Evolutionary conservation across 305 asterid genomes (phyloP), one percentile per base, ranked within the genome.

Genomic region (Fraxinus angustifolia): DNA sequence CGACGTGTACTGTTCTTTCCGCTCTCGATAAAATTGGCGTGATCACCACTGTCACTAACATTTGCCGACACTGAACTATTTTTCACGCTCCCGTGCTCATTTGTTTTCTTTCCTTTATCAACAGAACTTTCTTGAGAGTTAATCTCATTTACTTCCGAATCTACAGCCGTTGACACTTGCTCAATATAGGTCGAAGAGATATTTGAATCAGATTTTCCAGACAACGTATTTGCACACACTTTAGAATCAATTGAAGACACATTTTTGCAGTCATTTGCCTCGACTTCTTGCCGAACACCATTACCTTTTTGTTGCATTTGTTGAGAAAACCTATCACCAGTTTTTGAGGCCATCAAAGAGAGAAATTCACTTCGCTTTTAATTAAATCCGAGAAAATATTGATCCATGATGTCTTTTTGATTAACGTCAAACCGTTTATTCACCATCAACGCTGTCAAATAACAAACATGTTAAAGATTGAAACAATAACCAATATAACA

Each of bases 1-100:
- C 92, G 76, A 80, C 88, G 86, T 31, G 87, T 58, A 45, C 92
- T 89, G 87, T 89, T 89, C 81, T 87, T 86, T 21, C 90, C 90
- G 68, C 92, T 88, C 79, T 86, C 92, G 3, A 83, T 78, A 21
- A 78, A 80, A 56, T 86, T 88, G 40, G 79, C 83, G 8, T 83
- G 82, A 45, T 84, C 90, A 48, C 86, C 83, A 26, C 87, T 79
- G 73, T 87, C 88, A 38, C 87, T 85, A 36, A 77, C 79, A 81
- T 85, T 87, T 23, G 80, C 75, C 67, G 84, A 75, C 30, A 79
- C 78, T 4, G 84, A 78, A 38, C 76, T 82, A 79, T 84, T 80
- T 36, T 82, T 79, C 48, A 78, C 45, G 17, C 73, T 82, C 68
- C 75, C 76, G 11, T 23, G 48, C 33, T 74, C 83, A 2, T 80